Evolutionary conservation across 1,139 yeast genomes (phyloP).

Genomic region (Hyphopichia buzzinii): DNA sequence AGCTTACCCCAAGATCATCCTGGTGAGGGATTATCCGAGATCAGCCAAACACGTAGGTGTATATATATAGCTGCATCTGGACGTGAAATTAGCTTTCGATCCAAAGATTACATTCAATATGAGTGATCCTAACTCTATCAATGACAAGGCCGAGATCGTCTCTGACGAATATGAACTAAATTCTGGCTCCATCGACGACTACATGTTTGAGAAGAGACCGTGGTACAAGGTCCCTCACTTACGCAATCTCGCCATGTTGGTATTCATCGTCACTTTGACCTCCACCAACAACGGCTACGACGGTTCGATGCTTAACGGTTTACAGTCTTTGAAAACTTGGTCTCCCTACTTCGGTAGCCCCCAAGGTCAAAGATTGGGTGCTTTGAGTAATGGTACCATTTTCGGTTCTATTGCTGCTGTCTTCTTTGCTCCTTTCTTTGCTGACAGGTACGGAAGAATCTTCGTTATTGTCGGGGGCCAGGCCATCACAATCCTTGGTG

Average conservation of each 20-base stretch:
- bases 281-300: conserved; percentile 53
- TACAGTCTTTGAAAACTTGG: conserved; percentile 45
- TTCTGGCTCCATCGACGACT: conserved; percentile 1
- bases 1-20: too few species aligned
- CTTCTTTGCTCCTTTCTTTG: conserved; percentile 19
- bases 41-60: too few species aligned
- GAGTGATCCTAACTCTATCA: background rate
- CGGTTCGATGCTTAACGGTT: conserved; percentile 51
- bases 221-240: conserved; percentile 33
- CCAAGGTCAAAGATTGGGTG: conserved; percentile 43
- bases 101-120: too few species aligned
- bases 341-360: conserved; percentile 36
- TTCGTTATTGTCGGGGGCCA: conserved; percentile 27
- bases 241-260: conserved; percentile 29
- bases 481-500: conserved; percentile 30
- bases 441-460: conserved; percentile 36
- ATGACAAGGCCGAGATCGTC: background rate
- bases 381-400: conserved; percentile 34
- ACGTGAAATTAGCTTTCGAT: too few species aligned
- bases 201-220: conserved; percentile 6
- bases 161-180: background rate
- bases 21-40: too few species aligned
- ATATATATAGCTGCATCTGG: too few species aligned
- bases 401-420: conserved; percentile 23
- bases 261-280: conserved; percentile 40